Evolutionary conservation across 805 yeast species (phyloP).

Genomic region (Candida adriatica): DNA sequence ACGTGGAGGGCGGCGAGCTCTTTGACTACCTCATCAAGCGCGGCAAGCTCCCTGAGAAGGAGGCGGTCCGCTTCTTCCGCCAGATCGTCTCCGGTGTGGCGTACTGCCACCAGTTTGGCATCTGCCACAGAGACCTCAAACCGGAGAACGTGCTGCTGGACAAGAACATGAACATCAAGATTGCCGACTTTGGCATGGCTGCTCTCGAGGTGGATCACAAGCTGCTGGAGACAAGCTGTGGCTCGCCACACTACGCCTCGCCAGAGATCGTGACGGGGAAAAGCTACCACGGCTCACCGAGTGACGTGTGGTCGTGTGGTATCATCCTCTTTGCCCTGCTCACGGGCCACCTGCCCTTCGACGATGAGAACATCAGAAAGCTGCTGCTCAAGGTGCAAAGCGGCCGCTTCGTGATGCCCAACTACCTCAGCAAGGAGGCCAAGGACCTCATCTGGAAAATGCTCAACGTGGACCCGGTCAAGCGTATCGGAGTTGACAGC

Average conservation of each 20-base stretch:
- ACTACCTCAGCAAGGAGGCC: constrained; percentile 74
- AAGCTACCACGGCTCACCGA: constrained; percentile 92
- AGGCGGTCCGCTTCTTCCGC: constrained; percentile 84
- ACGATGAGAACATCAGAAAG: constrained; percentile 89
- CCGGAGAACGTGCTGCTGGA: constrained; percentile 79
- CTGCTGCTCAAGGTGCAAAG: constrained; percentile 84
- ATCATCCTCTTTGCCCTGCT: constrained; percentile 87
- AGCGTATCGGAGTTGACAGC: constrained; percentile 71
- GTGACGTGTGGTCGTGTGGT: constrained; percentile 98
- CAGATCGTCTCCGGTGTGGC: constrained; percentile 80
- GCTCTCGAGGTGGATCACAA: constrained; percentile 82
- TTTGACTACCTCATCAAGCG: constrained; percentile 86
- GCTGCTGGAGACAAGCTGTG: constrained; percentile 89
- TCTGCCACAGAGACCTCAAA: constrained; percentile 82
- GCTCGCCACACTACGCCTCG: constrained; percentile 97
- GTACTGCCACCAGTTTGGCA: constrained; percentile 79
- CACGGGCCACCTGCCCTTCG: constrained; percentile 95
- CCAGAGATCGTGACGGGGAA: constrained; percentile 97
- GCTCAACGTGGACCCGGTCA: constrained; percentile 74
- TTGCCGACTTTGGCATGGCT: constrained; percentile 99
- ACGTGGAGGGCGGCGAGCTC: constrained; percentile 95
- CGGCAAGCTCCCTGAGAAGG: constrained; percentile 82
- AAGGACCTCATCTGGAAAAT: constrained; percentile 76
- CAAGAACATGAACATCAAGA: constrained; percentile 80
- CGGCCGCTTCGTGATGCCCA: constrained; percentile 82